Evolutionary conservation across 306 rosid genomes (phyloP).

Genomic region (Malus sylvestris): DNA sequence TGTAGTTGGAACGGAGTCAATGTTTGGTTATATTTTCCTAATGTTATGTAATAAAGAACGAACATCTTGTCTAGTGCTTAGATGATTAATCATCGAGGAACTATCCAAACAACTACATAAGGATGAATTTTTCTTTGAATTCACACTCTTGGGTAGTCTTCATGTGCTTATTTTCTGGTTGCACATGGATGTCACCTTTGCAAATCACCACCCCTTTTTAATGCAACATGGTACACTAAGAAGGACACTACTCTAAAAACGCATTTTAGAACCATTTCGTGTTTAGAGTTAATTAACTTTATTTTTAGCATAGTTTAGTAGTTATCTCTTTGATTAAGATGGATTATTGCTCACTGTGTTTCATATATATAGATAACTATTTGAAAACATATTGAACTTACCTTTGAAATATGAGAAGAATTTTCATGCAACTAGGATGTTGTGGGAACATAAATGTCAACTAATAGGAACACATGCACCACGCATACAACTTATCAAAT

Average conservation of each 20-base stretch:
- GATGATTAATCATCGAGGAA: background rate
- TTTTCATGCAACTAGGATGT: background rate
- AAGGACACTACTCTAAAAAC: background rate
- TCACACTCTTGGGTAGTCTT: background rate
- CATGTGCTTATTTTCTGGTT: background rate
- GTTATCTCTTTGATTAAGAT: background rate
- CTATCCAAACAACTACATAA: background rate
- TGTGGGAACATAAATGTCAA: too few relatives aligned
- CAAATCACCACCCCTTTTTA: background rate
- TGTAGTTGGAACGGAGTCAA: background rate
- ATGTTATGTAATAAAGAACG: too few relatives aligned
- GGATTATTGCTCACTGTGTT: background rate
- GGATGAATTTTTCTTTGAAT: background rate
- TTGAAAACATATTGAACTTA: background rate
- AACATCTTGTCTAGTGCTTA: background rate
- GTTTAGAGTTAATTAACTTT: too few relatives aligned
- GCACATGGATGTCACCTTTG: background rate
- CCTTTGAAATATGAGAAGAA: too few relatives aligned
- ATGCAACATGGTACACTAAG: background rate
- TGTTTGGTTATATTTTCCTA: background rate
- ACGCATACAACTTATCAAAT: too few relatives aligned
- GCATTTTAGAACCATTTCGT: background rate
- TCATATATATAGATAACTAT: background rate
- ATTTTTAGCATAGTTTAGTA: too few relatives aligned
- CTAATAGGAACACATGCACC: too few relatives aligned